phyloP scores from a whole-genome alignment of 1,284 basidiomycete genomes.

The Coniferiporia sulphurascens region DNA sequence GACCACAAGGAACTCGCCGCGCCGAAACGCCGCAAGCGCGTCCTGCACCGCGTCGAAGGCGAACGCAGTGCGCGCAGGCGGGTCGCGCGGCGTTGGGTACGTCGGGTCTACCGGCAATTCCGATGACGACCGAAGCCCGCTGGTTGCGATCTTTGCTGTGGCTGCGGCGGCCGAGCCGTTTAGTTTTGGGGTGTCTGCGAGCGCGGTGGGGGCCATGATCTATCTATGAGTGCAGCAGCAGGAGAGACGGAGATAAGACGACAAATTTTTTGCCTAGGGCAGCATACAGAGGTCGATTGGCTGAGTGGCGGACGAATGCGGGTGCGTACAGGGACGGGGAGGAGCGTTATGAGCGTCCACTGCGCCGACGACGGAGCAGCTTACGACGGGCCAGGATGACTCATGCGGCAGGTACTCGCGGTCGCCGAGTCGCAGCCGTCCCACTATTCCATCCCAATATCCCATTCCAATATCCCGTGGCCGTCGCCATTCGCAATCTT shows the following conservation, averaged over 20 bases:
- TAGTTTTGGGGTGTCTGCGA: neutral
- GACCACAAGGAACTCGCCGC: constrained; percentile 89
- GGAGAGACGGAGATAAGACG: neutral
- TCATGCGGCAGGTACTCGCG: too few relatives aligned
- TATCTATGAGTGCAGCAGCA: neutral
- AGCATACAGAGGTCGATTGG: neutral
- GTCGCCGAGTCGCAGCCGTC: too few relatives aligned
- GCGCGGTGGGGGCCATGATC: neutral
- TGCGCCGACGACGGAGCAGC: neutral
- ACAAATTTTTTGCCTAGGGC: neutral
- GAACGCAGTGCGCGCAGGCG: constrained; percentile 10
- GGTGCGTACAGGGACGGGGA: too few relatives aligned
- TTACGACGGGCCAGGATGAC: too few relatives aligned
- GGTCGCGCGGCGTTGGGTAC: constrained; percentile 7
- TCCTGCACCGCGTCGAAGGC: constrained; percentile 72
- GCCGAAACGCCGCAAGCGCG: constrained; percentile 72
- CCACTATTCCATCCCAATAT: too few relatives aligned
- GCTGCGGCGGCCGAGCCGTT: neutral
- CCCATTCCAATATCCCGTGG: too few relatives aligned
- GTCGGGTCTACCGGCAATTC: constrained; percentile 11
- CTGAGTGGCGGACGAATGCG: too few relatives aligned
- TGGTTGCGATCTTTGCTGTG: neutral
- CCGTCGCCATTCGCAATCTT: too few relatives aligned
- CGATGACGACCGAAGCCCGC: neutral
- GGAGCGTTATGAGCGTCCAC: too few relatives aligned